A percentile compares a stretch with the other conserved stretches of the same genome.
These are phyloP conservation scores for Phyllosticta ampelicida DNA, from an alignment of 2,329 filamentous ascomycete genomes.

Conservation along the genomic window DNA sequence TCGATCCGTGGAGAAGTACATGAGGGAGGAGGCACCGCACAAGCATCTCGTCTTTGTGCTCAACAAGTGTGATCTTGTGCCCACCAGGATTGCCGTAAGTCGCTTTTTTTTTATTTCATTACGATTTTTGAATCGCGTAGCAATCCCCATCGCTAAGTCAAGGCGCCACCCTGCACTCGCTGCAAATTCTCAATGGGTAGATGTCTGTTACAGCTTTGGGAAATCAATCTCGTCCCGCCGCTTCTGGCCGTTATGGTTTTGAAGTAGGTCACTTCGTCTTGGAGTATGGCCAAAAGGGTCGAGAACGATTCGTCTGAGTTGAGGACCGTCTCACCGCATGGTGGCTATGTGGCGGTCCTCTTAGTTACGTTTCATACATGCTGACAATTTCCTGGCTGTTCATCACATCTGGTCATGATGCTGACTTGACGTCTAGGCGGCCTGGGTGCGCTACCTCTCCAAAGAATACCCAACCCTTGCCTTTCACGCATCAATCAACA, in stretches of 20 bases:
- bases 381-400: constrained; percentile 19
- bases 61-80: constrained; percentile 89
- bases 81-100: constrained; percentile 92
- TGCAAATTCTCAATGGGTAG: constrained; percentile 57
- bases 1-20: constrained; percentile 83
- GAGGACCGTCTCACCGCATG: constrained; percentile 64
- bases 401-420: constrained; percentile 17
- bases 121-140: constrained; percentile 2
- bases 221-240: constrained; percentile 72
- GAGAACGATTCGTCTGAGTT: constrained; percentile 94
- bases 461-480: constrained; percentile 90
- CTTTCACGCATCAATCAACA: constrained; percentile 89
- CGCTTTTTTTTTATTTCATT: constrained; percentile 8
- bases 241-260: constrained; percentile 51
- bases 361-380: constrained; percentile 99
- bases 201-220: constrained; percentile 98
- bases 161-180: constrained; percentile 56
- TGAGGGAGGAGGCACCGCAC: constrained; percentile 84
- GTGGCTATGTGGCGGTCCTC: constrained; percentile 67
- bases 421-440: constrained; percentile 52
- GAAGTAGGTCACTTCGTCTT: constrained; percentile 77
- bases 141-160: constrained; percentile 77
- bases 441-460: constrained; percentile 81
- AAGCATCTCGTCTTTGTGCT: constrained; percentile 87
- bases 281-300: constrained; percentile 65